Base-by-base conservation (phyloP, 495 filamentous ascomycete genomes). In the Tricharina praecox region DNA sequence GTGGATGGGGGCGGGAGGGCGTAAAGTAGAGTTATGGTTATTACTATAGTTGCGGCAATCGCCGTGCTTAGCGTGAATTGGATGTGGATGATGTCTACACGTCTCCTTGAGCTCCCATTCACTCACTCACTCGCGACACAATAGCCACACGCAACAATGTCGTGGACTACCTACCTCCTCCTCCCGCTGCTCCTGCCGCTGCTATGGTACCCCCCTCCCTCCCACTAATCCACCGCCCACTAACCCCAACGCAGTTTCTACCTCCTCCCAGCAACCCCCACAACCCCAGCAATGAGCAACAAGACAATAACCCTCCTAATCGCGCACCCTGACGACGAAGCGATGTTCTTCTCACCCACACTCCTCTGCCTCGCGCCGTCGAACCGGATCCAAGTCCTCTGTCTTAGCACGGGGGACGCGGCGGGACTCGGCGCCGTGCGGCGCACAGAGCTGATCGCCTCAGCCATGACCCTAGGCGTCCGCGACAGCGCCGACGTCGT, bases 281-380 rank as follows among this genome's bases (percentile, higher is more conserved):
- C 16, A n/a, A n/a, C 81, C 75, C 65, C 80, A 77, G 0, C 65
- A 67, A 13, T 64, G 65, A 28, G 67, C 76, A 19, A 66, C 70
- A 20, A 60, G 66, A 50, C 56, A 51, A 83, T 94, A 51, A 80
- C 81, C 57, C 71, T 97, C 23, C 68, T 97, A 30, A 96, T 97
- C 62, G 90, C 90, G 3, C 90, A 97, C 64, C 90, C 90, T 0
- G 90, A 97, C 63, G 90, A 97, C 52, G 90, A 97, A 68, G 92
- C 90, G 54, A 97, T 97, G 90, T 97, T 97, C 69, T 97, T 97
- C 65, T 76, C 88, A 50, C 90, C 90, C 0, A 81, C 85, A 0
- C 71, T 97, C 2, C 68, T 92, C 45, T 76, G 79, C 3, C 70
- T 97, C 23, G 70, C 73, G 18, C 70, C 80, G 60, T 9, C 84